Evolutionary conservation across 1,139 yeast species (phyloP).

Genomic region (Protomyces lactucae-debilis): DNA sequence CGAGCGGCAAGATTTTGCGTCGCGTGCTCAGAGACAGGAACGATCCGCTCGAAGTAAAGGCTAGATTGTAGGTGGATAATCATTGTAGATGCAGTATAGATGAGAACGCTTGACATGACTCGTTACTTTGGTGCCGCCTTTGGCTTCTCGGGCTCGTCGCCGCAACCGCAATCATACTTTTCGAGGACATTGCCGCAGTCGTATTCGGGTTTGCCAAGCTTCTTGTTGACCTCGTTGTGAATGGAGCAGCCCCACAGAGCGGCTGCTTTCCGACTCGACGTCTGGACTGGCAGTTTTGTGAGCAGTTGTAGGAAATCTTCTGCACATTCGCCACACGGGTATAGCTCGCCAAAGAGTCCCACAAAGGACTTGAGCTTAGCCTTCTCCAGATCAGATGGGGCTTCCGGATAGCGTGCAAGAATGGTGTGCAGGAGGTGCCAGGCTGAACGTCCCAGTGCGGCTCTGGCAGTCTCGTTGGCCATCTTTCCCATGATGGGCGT

Average conservation of each 20-base stretch:
- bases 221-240: conserved; percentile 80
- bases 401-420: conserved; percentile 83
- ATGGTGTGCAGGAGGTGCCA: conserved; percentile 86
- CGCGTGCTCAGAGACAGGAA: conserved; percentile 35
- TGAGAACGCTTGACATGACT: background rate
- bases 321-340: conserved; percentile 48
- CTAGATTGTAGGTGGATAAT: conserved; percentile 4
- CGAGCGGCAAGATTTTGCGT: conserved; percentile 43
- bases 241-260: conserved; percentile 95
- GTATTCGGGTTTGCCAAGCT: conserved; percentile 63
- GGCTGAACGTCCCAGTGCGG: conserved; percentile 78
- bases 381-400: conserved; percentile 61
- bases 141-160: background rate
- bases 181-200: conserved; percentile 81
- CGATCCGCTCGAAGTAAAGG: conserved; percentile 21
- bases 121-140: background rate
- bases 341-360: conserved; percentile 42
- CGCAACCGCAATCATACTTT: conserved; percentile 96
- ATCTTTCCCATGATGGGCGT: conserved; percentile 73
- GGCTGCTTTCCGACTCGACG: conserved; percentile 69
- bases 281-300: conserved; percentile 75
- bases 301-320: conserved; percentile 74
- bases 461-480: conserved; percentile 59
- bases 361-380: conserved; percentile 53
- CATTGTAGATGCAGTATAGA: background rate